Percentiles rank a stretch among this genome's conserved stretches.
Conservation (phyloP, 768 basidiomycete species). For the Trametes meyenii region DNA sequence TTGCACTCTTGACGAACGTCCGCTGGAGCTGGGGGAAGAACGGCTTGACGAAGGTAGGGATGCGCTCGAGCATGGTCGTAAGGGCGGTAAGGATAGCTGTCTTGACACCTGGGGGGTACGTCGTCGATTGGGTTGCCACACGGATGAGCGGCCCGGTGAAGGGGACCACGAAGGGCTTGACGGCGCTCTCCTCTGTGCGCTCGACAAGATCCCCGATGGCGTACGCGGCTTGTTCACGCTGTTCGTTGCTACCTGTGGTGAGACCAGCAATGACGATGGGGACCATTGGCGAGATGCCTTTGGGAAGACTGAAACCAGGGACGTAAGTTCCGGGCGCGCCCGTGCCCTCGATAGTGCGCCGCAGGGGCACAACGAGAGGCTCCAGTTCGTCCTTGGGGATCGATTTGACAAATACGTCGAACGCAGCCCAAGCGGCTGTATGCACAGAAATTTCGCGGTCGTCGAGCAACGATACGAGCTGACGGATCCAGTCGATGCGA, state of each 20-base stretch:
- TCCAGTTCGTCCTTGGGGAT: constrained; percentile 93
- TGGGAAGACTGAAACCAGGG: constrained; percentile 83
- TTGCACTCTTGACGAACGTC: constrained; percentile 92
- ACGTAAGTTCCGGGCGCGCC: constrained; percentile 77
- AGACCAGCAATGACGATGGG: constrained; percentile 92
- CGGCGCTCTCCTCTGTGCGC: constrained; percentile 76
- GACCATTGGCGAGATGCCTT: constrained; percentile 81
- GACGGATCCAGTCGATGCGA: constrained; percentile 92
- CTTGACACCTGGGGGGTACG: constrained; percentile 93
- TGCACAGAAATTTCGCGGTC: constrained; percentile 77
- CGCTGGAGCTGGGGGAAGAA: constrained; percentile 99
- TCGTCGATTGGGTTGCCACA: constrained; percentile 86
- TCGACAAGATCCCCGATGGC: constrained; percentile 96
- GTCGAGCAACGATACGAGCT: constrained; percentile 81
- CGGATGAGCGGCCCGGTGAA: constrained; percentile 96
- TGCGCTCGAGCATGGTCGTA: constrained; percentile 79
- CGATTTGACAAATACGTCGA: constrained; percentile 88
- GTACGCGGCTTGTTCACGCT: constrained; percentile 92
- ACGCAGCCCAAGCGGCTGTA: constrained; percentile 77
- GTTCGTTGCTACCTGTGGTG: constrained; percentile 92
- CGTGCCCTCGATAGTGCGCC: constrained; percentile 83
- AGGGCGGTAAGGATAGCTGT: constrained; percentile 87
- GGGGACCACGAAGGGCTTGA: constrained; percentile 95
- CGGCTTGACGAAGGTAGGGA: constrained; percentile 89
- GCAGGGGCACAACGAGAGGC: constrained; percentile 84